Conservation (phyloP, 768 basidiomycete species). For the Mycena vulgaris region DNA sequence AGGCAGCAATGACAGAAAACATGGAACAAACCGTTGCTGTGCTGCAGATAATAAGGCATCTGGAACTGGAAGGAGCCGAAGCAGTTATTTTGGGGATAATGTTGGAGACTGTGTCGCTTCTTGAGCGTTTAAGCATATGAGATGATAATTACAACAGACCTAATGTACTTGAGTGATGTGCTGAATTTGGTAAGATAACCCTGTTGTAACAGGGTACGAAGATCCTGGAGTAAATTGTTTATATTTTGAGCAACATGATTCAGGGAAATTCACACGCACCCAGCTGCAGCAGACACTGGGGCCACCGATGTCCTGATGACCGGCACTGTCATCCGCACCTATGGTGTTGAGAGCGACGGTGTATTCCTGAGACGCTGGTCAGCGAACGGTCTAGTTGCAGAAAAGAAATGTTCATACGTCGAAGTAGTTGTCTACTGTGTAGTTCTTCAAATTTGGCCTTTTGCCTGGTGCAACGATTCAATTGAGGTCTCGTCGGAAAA, state of each 20-base stretch:
- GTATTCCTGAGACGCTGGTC: constrained; percentile 55
- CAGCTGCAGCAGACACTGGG: constrained; percentile 69
- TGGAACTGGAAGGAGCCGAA: constrained; percentile 47
- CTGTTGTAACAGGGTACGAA: constrained; percentile 58
- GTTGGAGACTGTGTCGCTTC: constrained; percentile 58
- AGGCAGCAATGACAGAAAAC: neutral
- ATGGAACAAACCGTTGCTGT: constrained; percentile 59
- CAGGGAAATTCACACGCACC: constrained; percentile 49
- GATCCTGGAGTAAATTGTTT: constrained; percentile 50
- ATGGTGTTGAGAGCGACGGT: constrained; percentile 45
- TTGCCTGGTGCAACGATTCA: constrained; percentile 36
- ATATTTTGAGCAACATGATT: neutral
- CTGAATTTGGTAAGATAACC: constrained; percentile 57
- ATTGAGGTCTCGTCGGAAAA: neutral
- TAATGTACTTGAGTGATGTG: constrained; percentile 63
- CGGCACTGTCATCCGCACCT: constrained; percentile 14
- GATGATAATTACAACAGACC: constrained; percentile 47
- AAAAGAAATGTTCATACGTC: constrained; percentile 47
- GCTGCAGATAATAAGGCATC: constrained; percentile 61
- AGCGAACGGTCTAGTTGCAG: neutral
- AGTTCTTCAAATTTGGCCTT: constrained; percentile 61
- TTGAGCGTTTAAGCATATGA: neutral
- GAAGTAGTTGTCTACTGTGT: constrained; percentile 63
- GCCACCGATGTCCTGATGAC: constrained; percentile 54
- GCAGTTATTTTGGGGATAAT: constrained; percentile 67